Conservation (phyloP, 179 eudicot species). For the Nepenthes alata region DNA sequence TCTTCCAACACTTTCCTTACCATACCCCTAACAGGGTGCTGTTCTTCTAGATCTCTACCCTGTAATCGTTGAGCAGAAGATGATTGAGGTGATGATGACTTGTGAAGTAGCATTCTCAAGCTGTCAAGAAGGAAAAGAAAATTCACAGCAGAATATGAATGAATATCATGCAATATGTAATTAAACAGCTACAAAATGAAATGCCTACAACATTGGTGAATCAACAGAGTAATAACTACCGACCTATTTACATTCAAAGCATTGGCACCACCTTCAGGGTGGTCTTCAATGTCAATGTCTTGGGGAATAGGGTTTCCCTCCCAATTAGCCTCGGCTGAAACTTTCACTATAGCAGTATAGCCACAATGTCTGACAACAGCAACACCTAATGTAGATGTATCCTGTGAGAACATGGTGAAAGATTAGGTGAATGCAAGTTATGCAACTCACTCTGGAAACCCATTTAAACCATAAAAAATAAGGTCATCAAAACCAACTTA, state of each 20-base stretch:
- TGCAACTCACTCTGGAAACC: background rate
- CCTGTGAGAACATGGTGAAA: slow-evolving; percentile 23
- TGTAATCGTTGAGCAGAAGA: slow-evolving; percentile 39
- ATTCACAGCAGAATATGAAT: slow-evolving; percentile 2
- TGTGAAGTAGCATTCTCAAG: slow-evolving; percentile 66
- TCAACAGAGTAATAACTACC: slow-evolving; percentile 5
- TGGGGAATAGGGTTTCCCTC: slow-evolving; percentile 40
- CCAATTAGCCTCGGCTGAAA: slow-evolving; percentile 43
- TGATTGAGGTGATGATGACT: slow-evolving; percentile 43
- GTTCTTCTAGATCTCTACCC: slow-evolving; percentile 40
- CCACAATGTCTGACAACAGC: slow-evolving; percentile 77
- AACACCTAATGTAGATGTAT: slow-evolving; percentile 67
- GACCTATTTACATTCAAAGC: slow-evolving; percentile 80
- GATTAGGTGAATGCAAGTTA: background rate
- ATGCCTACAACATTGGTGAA: background rate
- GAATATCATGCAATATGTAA: background rate
- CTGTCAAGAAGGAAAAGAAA: slow-evolving; percentile 19
- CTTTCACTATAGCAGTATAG: slow-evolving; percentile 64
- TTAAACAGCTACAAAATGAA: background rate
- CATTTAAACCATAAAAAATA: background rate
- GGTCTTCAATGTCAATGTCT: slow-evolving; percentile 74
- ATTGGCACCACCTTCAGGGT: slow-evolving; percentile 86
- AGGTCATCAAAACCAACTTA: background rate
- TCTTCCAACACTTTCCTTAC: slow-evolving; percentile 47
- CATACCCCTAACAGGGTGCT: slow-evolving; percentile 31